Base-by-base conservation (phyloP, 768 basidiomycete genomes). In the Lentinus brumalis region DNA sequence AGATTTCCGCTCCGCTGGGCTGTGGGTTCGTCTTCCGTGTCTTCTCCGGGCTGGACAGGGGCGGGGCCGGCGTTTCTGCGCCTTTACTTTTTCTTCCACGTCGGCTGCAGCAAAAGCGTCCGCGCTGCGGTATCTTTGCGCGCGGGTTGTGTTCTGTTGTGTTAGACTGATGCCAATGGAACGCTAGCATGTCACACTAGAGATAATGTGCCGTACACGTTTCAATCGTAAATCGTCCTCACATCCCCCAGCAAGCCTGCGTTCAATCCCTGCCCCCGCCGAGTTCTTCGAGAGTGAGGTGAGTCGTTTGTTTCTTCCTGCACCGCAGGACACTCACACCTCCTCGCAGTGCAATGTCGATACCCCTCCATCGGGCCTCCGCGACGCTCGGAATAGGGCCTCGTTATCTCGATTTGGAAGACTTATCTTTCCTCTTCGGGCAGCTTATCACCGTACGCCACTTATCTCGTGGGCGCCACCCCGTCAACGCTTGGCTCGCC, bases 21-120 rank as follows among this genome's bases (percentile, higher is more conserved):
- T 44, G 42, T 44, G 42, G 14, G 14, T 44, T n/a, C 31, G 21
- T 30, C 38, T 35, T 57, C 21, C 38, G 18, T 26, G 32, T 44
- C 30, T 16, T 7, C 35, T 44, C 35, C 18, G 49, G 49, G 30
- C 5, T 18, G 26, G 50, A 52, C 31, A n/a, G 40, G 56, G 52
- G 61, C 61, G 61, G 26, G 61, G 61, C 45, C 56, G 55, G 59
- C 53, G 61, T 44, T 56, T 56, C 51, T 62, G 55, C 61, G 40
- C 41, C 18, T 18, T 18, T 18, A 7, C 18, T 44, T 44, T 44
- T 44, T 6, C 42, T 44, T 2, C 42, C 18, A 10, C 42, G 5
- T 44, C 42, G 10, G 18, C 18, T 44, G 18, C 18, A 44, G 42
- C 14, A 15, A 11, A 44, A 14, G 15, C 14, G 15, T 44, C 42